Percentiles rank a stretch among this genome's conserved stretches.
These are phyloP conservation scores for Diospyros kaki DNA, from an alignment of 148 eudicot species.

Conservation along the genomic window DNA sequence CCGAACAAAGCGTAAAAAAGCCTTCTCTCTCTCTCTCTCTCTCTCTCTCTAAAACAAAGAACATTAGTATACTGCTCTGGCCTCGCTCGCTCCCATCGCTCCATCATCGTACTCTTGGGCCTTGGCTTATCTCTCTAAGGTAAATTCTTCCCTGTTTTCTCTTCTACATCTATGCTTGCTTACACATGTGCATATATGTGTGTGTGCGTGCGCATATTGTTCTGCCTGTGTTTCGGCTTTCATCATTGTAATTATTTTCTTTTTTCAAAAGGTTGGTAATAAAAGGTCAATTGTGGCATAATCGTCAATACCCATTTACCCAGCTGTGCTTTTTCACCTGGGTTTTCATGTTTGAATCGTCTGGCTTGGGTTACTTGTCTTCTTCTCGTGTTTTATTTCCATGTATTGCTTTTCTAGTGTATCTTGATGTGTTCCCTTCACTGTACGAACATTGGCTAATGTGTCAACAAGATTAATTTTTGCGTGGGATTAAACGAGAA, in stretches of 20 bases:
- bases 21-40: neutral
- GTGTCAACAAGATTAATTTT: neutral
- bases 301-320: conserved; percentile 1
- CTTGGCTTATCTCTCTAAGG: neutral
- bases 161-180: neutral
- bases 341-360: conserved; percentile 2
- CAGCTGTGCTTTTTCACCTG: neutral
- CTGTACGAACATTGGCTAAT: neutral
- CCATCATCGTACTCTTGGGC: neutral
- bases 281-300: conserved; percentile 4
- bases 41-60: neutral
- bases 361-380: neutral
- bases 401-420: neutral
- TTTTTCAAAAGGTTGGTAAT: conserved; percentile 3
- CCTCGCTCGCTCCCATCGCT: neutral
- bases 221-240: neutral
- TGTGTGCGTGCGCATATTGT: neutral
- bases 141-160: neutral
- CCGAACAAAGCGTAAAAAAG: neutral
- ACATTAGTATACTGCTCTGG: neutral
- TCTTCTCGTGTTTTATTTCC: neutral
- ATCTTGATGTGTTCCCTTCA: neutral
- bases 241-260: neutral
- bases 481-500: neutral
- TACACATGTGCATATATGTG: neutral